phyloP scores from a whole-genome alignment of 495 filamentous ascomycete species.

The Chaetomidium leptoderma region DNA sequence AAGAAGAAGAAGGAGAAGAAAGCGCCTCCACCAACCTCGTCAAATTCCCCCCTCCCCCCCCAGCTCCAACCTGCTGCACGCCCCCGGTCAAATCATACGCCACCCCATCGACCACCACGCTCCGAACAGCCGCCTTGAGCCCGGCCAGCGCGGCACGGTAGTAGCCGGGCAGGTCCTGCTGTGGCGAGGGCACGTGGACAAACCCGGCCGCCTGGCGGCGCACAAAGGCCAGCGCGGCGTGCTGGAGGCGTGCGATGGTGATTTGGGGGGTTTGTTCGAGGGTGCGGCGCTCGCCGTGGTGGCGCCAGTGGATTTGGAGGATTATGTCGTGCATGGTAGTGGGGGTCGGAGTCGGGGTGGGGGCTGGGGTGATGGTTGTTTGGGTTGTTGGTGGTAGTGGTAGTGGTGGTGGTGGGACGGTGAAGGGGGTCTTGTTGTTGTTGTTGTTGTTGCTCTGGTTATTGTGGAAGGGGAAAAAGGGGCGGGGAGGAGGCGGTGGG shows the following conservation, averaged over 20 bases:
- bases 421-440: background rate
- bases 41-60: slow-evolving; percentile 10
- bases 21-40: background rate
- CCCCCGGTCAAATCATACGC: slow-evolving; percentile 34
- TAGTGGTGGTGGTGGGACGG: background rate
- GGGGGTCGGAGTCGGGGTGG: background rate
- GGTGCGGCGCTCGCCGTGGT: slow-evolving; percentile 30
- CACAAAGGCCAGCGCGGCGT: slow-evolving; percentile 27
- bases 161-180: background rate
- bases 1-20: too few relatives aligned
- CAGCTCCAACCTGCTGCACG: slow-evolving; percentile 19
- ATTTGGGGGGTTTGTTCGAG: slow-evolving; percentile 19
- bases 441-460: too few relatives aligned
- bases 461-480: background rate
- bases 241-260: slow-evolving; percentile 23
- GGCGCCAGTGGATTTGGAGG: slow-evolving; percentile 31
- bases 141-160: background rate
- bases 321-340: slow-evolving; percentile 15
- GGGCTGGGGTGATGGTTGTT: background rate
- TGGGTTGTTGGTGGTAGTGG: background rate
- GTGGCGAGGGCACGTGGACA: slow-evolving; percentile 3
- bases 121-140: slow-evolving; percentile 25
- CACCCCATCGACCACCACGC: slow-evolving; percentile 25
- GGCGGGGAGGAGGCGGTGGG: slow-evolving; percentile 5
- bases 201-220: slow-evolving; percentile 17